Base-by-base conservation (phyloP, 108 stramenopile species). In the Cyclotella baltica region DNA sequence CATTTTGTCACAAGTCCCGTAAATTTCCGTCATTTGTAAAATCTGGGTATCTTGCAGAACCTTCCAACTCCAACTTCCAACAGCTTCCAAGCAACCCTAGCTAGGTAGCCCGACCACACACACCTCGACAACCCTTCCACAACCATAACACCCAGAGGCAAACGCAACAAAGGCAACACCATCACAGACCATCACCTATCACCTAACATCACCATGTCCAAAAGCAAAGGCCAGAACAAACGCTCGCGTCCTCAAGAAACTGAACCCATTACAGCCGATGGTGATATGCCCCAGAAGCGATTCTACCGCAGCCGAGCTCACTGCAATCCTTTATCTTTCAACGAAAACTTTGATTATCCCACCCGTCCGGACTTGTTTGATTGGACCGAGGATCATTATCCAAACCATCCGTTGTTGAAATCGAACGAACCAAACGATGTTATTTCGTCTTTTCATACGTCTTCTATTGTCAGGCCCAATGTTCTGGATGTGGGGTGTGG, bases 401-500 rank as follows among this genome's bases (percentile, higher is more conserved):
- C 91, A 27, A 58, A 80, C 19, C 77, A 77, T 66, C 69, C 78
- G n/a, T 30, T 47, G 15, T 53, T 78, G 48, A 11, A 11, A 3
- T 9, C 52, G 58, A 55, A 57, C 52, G 52, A 57, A 43, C 25
- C 30, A 28, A 46, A 65, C 40, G 62, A 43, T 13, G 35, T 48
- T 33, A 56, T 48, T 50, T 18, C 34, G 71, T 31, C 38, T 48
- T 46, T 53, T 53, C 52, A 65, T 29, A 34, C 63, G 15, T 36
- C 28, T 15, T 52, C 87, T 80, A 19, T 29, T 33, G 56, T 80
- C 50, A 59, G 38, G 36, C 86, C 88, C 29, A 73, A 84, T 16
- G 95, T 98, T 8, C 77, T 99, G 36, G 99, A 99, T 84, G 88
- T 98, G n/a, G 99, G 99, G 31, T 98, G 98, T 83, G 99, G 99